Evolutionary conservation across 2,329 filamentous ascomycete genomes (phyloP), one percentile per base, ranked within the genome.

Genomic region (Orbilia brochopaga): DNA sequence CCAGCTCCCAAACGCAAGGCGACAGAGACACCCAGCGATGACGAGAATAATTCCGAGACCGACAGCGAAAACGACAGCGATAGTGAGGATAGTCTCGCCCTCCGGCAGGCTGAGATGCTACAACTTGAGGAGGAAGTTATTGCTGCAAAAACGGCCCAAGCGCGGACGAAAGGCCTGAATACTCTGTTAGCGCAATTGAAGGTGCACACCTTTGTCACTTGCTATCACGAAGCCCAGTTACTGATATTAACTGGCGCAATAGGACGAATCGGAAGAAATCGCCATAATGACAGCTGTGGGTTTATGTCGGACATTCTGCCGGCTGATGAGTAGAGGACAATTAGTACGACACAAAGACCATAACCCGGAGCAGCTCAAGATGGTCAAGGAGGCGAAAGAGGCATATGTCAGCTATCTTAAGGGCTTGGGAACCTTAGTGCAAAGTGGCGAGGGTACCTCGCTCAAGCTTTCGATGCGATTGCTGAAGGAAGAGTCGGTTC

Each of bases 131-230:
- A 86, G 74, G 88, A 90, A 65, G 92, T 97, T 62, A 81, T 92
- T 73, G 88, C 94, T 79, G 96, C 92, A 91, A 92, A 79, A 86
- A 96, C 80, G 96, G 95, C 83, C 96, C 96, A 82, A 91, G 96
- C 78, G 93, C 97, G 77, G 84, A 86, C 6, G 85, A 84, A 72
- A 21, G 60, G 60, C 40, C 32, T 72, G 19, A 17, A 30, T 35
- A 17, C 42, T 10, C 81, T 97, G 40, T 82, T 96, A 51, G 83
- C 84, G 46, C 84, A 87, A 76, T 80, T 86, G 40, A 78, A 84
- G 77, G 81, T 81, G 52, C 21, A 4, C 52, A 42, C 13, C 19
- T 19, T 37, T 32, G 17, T 1, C 37, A 11, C 32, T 11, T 13
- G 11, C 21, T 8, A 35, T 15, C 21, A n/a, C 27, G 21, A 35